These are phyloP conservation scores for Sporothrix dimorphospora DNA, from an alignment of 2,329 filamentous ascomycete genomes.

Conservation along the genomic window DNA sequence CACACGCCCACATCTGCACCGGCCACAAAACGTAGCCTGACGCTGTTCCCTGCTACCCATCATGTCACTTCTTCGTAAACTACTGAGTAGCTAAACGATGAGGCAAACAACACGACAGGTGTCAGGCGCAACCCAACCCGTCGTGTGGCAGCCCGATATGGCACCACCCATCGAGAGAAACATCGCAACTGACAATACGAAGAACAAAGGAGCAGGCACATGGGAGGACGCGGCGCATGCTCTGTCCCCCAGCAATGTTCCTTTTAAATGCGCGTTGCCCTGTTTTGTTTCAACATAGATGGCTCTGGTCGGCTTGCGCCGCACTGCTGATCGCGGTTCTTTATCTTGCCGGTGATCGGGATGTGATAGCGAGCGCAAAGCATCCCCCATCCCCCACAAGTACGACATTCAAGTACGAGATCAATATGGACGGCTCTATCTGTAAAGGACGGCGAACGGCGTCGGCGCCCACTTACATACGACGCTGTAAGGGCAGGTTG, in stretches of 20 bases:
- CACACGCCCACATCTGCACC: not conserved
- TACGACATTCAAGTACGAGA: not conserved
- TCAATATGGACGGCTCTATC: not conserved
- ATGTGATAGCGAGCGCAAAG: conserved; percentile 20
- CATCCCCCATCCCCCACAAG: conserved; percentile 13
- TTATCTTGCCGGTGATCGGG: conserved; percentile 19
- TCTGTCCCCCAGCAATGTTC: not conserved
- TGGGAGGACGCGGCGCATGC: too few species aligned
- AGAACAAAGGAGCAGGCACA: not conserved
- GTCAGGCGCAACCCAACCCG: not conserved
- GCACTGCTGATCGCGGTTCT: not conserved
- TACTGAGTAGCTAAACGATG: not conserved
- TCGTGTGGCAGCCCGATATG: not conserved
- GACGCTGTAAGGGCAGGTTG: not conserved
- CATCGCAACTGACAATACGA: too few species aligned
- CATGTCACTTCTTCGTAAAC: not conserved
- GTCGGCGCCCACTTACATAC: not conserved
- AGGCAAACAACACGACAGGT: not conserved
- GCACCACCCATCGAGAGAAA: not conserved
- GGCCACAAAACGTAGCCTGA: not conserved
- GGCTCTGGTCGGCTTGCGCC: conserved; percentile 10
- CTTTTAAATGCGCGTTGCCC: not conserved
- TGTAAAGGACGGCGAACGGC: not conserved
- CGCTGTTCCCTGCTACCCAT: not conserved
- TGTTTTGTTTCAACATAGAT: not conserved